phyloP scores from a whole-genome alignment of 1,284 basidiomycete genomes.

The Pseudozyma sp. region DNA sequence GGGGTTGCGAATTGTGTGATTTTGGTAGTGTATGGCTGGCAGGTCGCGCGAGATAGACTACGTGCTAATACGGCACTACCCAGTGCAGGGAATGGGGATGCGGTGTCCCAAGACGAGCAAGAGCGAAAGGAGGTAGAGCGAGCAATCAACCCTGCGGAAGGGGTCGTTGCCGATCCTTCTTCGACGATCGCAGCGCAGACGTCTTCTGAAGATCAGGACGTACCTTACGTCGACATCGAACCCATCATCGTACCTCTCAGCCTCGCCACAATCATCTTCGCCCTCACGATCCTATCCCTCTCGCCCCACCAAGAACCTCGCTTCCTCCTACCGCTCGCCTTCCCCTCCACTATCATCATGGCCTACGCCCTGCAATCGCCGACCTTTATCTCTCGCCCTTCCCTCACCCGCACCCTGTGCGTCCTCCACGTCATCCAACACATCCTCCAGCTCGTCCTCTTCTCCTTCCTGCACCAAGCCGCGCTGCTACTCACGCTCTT shows the following conservation, averaged over 20 bases:
- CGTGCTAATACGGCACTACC: background rate
- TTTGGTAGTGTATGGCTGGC: slow-evolving; percentile 8
- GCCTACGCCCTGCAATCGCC: slow-evolving; percentile 25
- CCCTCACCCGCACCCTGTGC: slow-evolving; percentile 13
- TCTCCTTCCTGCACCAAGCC: slow-evolving; percentile 50
- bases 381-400: slow-evolving; percentile 22
- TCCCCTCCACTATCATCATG: slow-evolving; percentile 53
- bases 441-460: slow-evolving; percentile 34
- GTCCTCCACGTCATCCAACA: slow-evolving; percentile 37
- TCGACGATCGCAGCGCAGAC: background rate
- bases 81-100: background rate
- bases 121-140: slow-evolving; percentile 7
- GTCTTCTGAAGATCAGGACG: background rate
- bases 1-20: slow-evolving; percentile 40
- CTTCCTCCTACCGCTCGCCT: slow-evolving; percentile 66
- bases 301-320: slow-evolving; percentile 69
- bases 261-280: slow-evolving; percentile 25
- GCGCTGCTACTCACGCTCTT: slow-evolving; percentile 46
- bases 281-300: slow-evolving; percentile 59
- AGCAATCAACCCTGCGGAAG: background rate
- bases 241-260: slow-evolving; percentile 10
- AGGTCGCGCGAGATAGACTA: background rate
- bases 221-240: slow-evolving; percentile 16
- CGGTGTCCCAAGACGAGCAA: background rate
- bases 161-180: background rate